A percentile compares a stretch with the other conserved stretches of the same genome.
Evolutionary conservation across 306 rosid species (phyloP).

Genomic region (Pueraria montana): DNA sequence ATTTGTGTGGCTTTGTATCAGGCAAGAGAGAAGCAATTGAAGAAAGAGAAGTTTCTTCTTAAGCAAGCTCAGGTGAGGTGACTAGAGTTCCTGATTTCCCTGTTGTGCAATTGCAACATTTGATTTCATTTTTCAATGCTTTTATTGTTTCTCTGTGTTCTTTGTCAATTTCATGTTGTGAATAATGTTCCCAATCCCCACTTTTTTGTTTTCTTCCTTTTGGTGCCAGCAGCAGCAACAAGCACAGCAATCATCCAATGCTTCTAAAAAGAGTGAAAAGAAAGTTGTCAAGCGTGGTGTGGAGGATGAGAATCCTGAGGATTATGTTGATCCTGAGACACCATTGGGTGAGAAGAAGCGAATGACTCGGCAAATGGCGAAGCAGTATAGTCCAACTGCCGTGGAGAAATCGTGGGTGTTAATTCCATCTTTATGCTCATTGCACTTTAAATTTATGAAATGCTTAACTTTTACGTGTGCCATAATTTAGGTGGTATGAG

Average conservation of each 20-base stretch:
- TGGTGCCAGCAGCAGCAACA: conserved; percentile 77
- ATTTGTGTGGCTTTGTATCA: conserved; percentile 43
- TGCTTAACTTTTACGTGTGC: conserved; percentile 45
- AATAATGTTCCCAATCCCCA: conserved; percentile 1
- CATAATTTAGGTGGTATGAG: conserved; percentile 80
- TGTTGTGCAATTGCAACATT: conserved; percentile 8
- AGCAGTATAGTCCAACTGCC: conserved; percentile 74
- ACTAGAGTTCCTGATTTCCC: background rate
- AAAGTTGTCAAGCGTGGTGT: conserved; percentile 71
- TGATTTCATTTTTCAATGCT: conserved; percentile 4
- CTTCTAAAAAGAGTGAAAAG: conserved; percentile 79
- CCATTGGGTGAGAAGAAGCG: conserved; percentile 76
- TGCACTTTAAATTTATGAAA: conserved; percentile 17
- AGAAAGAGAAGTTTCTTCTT: conserved; percentile 70
- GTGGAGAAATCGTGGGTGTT: conserved; percentile 90
- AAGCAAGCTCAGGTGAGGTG: conserved; percentile 96
- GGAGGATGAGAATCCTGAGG: conserved; percentile 79
- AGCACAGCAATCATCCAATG: conserved; percentile 74
- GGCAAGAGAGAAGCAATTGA: conserved; percentile 97
- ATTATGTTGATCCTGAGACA: conserved; percentile 84
- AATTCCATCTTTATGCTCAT: conserved; percentile 19
- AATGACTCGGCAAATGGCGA: conserved; percentile 82
- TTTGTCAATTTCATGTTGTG: conserved; percentile 31
- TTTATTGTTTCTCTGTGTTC: background rate
- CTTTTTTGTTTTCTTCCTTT: background rate